Conservation (phyloP, 768 basidiomycete genomes). For the Crassisporium funariophilum region DNA sequence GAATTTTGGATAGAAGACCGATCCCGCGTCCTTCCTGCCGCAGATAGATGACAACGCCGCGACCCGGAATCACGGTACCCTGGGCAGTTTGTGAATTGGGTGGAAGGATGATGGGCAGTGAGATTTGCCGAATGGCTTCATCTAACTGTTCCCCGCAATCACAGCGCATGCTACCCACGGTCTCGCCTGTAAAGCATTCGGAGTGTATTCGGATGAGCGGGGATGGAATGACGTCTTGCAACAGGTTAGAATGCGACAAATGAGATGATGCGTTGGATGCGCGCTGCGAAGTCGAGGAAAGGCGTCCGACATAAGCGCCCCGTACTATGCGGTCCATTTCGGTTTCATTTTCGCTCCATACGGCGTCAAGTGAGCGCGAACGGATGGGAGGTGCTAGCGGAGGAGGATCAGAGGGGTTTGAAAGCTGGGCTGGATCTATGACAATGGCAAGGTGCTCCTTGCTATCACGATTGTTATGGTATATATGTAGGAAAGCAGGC, state of each 20-base stretch:
- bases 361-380: slow-evolving; percentile 76
- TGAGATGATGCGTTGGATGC: slow-evolving; percentile 42
- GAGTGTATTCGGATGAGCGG: slow-evolving; percentile 96
- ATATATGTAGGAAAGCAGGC: slow-evolving; percentile 89
- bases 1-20: slow-evolving; percentile 91
- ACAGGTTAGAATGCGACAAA: slow-evolving; percentile 10
- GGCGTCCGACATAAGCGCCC: slow-evolving; percentile 89
- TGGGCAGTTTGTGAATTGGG: slow-evolving; percentile 30
- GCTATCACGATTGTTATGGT: slow-evolving; percentile 88
- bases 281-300: slow-evolving; percentile 56
- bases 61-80: slow-evolving; percentile 64
- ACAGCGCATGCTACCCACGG: slow-evolving; percentile 96
- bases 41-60: slow-evolving; percentile 93
- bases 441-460: slow-evolving; percentile 98
- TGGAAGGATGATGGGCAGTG: slow-evolving; percentile 60
- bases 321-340: slow-evolving; percentile 91
- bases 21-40: slow-evolving; percentile 98
- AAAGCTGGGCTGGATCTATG: slow-evolving; percentile 85
- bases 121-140: slow-evolving; percentile 92
- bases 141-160: slow-evolving; percentile 99
- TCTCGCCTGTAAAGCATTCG: slow-evolving; percentile 98
- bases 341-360: slow-evolving; percentile 86
- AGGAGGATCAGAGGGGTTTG: slow-evolving; percentile 38
- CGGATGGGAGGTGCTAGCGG: slow-evolving; percentile 65
- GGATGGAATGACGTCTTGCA: slow-evolving; percentile 48